Evolutionary conservation across 116 monocot genomes (phyloP), one percentile per base, ranked within the genome.

Genomic region (Phalaenopsis hybrid): DNA sequence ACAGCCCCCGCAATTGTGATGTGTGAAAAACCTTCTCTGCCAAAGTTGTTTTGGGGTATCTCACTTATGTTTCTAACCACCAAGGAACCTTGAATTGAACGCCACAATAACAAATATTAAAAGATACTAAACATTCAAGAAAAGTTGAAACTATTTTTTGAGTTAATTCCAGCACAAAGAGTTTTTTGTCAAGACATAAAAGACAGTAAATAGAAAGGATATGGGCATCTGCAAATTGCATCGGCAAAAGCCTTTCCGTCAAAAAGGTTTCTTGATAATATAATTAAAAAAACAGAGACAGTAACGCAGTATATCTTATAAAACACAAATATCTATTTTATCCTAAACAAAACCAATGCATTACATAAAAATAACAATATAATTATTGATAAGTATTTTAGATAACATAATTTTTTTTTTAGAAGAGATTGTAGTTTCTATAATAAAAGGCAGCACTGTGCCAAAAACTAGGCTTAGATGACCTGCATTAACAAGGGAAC

Each of bases 1-100:
- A 92, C 49, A 28, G 96, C 89, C 78, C 94, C 94, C 25, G 87
- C 87, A 81, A 96, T 75, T 2, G 94, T 94, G 37, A 88, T 82
- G 82, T 96, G 96, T 37, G 94, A 82, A 55, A 96, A 83, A 12
- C 96, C 96, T 51, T 33, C 83, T 81, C 94, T 92, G 18, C 94
- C 94, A 87, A 87, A 92, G 84, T 94, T 81, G 81, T 88, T 94
- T 61, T 91, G 89, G 75, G 87, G 81, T 28, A 28, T 28, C 28
- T 28, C 28, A 28, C 28, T 28, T 28, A 28, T 28, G 28, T 28
- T 28, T 28, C 91, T 94, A 58, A 96, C 94, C 12, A 90, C 28
- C 9, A 80, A 80, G 50, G 80, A 83, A 76, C 83, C 96, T 96
- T 70, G 65, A 79, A 78, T 2, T 7, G 9, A 77, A 76, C 12